Conservation (phyloP, 1,284 basidiomycete genomes). For the Malassezia furfur region DNA sequence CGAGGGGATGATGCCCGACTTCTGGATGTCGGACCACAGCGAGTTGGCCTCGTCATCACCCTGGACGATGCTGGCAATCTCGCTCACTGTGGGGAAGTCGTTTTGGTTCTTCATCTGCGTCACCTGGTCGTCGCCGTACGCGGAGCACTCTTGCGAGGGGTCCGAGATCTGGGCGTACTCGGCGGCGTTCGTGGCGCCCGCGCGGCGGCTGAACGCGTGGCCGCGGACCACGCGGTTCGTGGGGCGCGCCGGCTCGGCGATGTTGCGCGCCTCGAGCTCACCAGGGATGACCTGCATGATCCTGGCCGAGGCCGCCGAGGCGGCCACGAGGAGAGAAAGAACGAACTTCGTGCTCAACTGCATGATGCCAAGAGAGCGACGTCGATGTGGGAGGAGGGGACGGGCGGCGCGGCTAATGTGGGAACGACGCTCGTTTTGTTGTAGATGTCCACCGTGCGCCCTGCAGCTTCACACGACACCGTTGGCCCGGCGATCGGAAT, state of each 20-base stretch:
- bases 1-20: conserved; percentile 44
- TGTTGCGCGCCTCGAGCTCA: neutral
- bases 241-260: neutral
- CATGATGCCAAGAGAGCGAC: neutral
- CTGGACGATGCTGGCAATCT: conserved; percentile 46
- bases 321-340: neutral
- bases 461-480: neutral
- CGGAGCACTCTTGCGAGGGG: neutral
- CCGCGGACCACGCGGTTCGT: neutral
- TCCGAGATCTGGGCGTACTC: conserved; percentile 21
- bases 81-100: neutral
- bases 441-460: neutral
- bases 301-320: neutral
- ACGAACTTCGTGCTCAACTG: neutral
- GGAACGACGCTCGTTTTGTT: neutral
- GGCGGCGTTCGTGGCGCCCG: conserved; percentile 20
- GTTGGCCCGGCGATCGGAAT: neutral
- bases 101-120: neutral
- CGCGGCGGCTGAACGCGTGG: conserved; percentile 1
- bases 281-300: neutral
- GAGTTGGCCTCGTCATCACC: conserved; percentile 48
- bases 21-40: conserved; percentile 38
- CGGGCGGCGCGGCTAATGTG: neutral
- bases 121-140: conserved; percentile 8
- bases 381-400: neutral